Evolutionary conservation across 2,329 filamentous ascomycete genomes (phyloP), one percentile per base, ranked within the genome.

Genomic region (Colletotrichum truncatum): DNA sequence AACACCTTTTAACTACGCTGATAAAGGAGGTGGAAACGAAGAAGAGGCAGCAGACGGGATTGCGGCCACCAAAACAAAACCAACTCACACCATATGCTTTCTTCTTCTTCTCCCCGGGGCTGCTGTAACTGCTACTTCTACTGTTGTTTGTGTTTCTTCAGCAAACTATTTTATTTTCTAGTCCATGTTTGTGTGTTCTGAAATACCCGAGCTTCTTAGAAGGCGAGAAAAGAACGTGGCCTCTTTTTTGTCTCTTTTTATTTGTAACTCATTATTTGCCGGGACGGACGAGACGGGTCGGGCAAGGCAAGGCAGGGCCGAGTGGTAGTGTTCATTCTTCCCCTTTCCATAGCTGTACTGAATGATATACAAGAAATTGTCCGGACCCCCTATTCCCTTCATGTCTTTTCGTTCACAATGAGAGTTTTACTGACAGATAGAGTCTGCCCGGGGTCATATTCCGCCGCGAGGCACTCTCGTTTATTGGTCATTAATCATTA

Each of bases 151-250:
- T 28, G 49, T 36, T 36, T 55, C 26, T 59, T 28, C 34, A 25
- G 23, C 45, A 45, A 36, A 52, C 38, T 54, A 38, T 30, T 49
- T 39, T 54, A 38, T 30, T 49, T 39, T 57, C 59, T 57, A 38
- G 55, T 64, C 56, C 43, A 57, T 64, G 51, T 36, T n/a, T 57
- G 53, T 51, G 28, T 56, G 23, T 64, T 68, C 66, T 67, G 58
- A 67, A 68, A 67, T 68, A 68, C 66, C 66, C 64, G 58, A 67
- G 52, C 64, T 41, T 66, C 39, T 43, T 61, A 67, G 53, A 59
- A 65, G 60, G 64, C 54, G 49, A 55, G 51, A 45, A 61, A 65
- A 62, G 57, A 65, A 61, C 41, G 48, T 55, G 49, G 62, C 59
- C 30, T 12, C 36, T 57, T 64, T 49, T 54, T 56, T 66, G 51